Evolutionary conservation across 495 filamentous ascomycete species (phyloP), one percentile per base, ranked within the genome.

Genomic region (Talaromyces trachyspermus): DNA sequence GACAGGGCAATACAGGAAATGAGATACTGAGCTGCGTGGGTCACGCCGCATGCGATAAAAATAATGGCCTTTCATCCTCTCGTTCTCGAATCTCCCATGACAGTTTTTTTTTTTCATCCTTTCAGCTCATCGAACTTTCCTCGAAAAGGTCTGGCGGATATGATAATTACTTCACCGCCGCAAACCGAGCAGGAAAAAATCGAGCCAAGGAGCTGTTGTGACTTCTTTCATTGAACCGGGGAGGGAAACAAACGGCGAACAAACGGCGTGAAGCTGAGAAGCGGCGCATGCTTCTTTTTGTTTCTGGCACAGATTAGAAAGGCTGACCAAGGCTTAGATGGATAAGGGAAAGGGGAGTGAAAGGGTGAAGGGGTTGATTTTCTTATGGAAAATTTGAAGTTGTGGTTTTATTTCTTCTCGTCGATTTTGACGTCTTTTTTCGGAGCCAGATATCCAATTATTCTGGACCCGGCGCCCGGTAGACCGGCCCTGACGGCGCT

Each of bases 361-460:
- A n/a, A n/a, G n/a, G n/a, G n/a, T n/a, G 27, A 30, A 7, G 7
- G 27, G 27, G 7, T 30, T 30, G 6, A 30, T 30, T 6, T 12
- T 30, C 12, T 30, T 30, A 30, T 12, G 12, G 27, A 30, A 30
- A 30, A 30, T 12, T 6, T 30, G 7, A 30, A 7, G 12, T 30
- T 12, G 27, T 30, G 12, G 6, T 18, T 18, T 6, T 38, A 6
- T 11, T 38, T 18, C 17, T 6, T 38, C 6, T 38, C 17, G 9
- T 38, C 14, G 10, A 17, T 44, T 32, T 18, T 23, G 12, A 8
- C 23, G 45, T 23, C 17, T 41, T 30, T 63, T 54, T 42, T 39
- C 14, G 49, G 43, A 51, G 46, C 30, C 37, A 30, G 39, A 49
- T 35, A 42, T 49, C 51, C 38, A 47, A 43, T 52, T 44, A 22